Percentiles rank a stretch among this genome's conserved stretches.
Conservation (phyloP, 129 eudicot species). For the Pulicaria dysenterica region DNA sequence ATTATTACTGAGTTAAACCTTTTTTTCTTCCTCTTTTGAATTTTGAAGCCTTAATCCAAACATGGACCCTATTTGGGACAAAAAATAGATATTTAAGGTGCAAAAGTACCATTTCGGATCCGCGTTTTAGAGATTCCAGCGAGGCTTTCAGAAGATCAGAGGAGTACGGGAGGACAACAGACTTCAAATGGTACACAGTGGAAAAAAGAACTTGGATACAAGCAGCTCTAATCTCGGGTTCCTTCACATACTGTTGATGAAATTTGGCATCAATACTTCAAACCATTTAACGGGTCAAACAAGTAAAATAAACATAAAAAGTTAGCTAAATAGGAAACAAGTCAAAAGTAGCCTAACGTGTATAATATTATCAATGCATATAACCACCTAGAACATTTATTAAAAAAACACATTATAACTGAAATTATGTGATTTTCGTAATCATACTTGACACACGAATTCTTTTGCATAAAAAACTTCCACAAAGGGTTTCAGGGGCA, state of each 20-base stretch:
- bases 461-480: neutral
- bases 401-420: neutral
- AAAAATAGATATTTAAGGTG: neutral
- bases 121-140: conserved; percentile 53
- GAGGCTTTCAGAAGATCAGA: conserved; percentile 59
- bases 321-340: neutral
- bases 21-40: neutral
- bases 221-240: conserved; percentile 74
- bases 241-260: conserved; percentile 46
- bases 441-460: neutral
- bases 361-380: neutral
- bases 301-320: neutral
- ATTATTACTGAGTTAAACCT: neutral
- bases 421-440: no score
- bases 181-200: conserved; percentile 76
- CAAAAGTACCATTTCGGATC: conserved; percentile 58
- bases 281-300: neutral
- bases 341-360: neutral
- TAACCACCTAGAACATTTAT: neutral
- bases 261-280: neutral
- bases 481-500: neutral
- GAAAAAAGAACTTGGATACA: conserved; percentile 84
- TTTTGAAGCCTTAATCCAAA: conserved; percentile 7
- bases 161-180: conserved; percentile 55
- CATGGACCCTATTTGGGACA: neutral